Base-by-base conservation (phyloP, 495 filamentous ascomycete species). In the Aspergillus cavernicola region DNA sequence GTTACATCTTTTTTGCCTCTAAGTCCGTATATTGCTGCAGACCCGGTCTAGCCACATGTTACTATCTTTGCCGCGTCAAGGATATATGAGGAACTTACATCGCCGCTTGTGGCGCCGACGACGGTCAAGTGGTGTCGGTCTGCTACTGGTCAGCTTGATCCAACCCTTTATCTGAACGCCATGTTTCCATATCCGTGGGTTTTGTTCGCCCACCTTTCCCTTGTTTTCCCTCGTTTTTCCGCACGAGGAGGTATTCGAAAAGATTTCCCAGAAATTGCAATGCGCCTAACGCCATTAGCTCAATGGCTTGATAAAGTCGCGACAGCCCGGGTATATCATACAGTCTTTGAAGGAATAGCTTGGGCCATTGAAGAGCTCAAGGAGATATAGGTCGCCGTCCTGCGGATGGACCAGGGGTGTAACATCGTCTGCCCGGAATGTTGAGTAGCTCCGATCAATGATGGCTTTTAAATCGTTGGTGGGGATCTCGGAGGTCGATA, bases 311-410 rank as follows among this genome's bases (percentile, higher is more conserved):
- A 37, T 40, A n/a, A 8, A 24, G 13, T 28, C 23, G 11, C 18
- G 2, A 12, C 4, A 35, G 9, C 24, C 24, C 13, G 3, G 41
- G 35, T 23, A 36, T 31, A 15, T 10, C 53, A 58, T 16, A 38
- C 35, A 38, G 64, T 95, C 92, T 70, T 97, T 97, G 78, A 96
- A 97, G 6, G 92, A 82, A 60, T 85, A 96, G n/a, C 83, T 97
- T 2, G 90, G 92, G n/a, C 93, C 93, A 66, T 97, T 92, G 80
- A 97, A 98, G 10, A 98, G 84, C 70, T 98, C 93, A 10, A 97
- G 83, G 10, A 97, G 70, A 65, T 95, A 79, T 8, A 97, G 66
- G 64, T 89, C 83, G 16, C 73, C 62, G 47, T 86, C 70, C 23
- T 96, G 78, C 9, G 84, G 76, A n/a, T 18, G n/a, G 33, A 88